A percentile compares a stretch with the other conserved stretches of the same genome.
phyloP scores from a whole-genome alignment of 1,139 yeast genomes.

The Schizosaccharomyces versatilis region DNA sequence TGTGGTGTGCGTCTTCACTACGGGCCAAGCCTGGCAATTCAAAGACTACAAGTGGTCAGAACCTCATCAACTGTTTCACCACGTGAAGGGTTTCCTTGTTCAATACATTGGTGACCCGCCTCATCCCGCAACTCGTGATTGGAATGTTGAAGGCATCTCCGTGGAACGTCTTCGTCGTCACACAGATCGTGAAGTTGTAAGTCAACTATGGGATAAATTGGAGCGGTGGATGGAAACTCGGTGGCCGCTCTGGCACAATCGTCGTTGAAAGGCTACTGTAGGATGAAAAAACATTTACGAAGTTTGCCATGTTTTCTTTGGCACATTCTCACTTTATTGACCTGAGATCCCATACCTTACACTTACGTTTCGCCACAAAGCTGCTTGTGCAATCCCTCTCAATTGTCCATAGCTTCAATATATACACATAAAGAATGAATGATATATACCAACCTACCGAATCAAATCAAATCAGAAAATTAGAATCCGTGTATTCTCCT shows the following conservation, averaged over 20 bases:
- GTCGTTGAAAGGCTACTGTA: neutral
- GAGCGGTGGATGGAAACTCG: conserved; percentile 19
- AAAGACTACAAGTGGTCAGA: conserved; percentile 62
- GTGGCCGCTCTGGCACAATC: conserved; percentile 1
- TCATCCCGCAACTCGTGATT: conserved; percentile 43
- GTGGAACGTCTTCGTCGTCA: conserved; percentile 70
- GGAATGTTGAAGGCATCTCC: conserved; percentile 67
- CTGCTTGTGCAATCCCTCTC: neutral
- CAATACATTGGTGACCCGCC: conserved; percentile 45
- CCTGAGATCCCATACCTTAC: neutral
- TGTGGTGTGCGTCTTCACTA: conserved; percentile 83
- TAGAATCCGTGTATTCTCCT: neutral
- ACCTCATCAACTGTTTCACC: conserved; percentile 62
- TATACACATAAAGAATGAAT: neutral
- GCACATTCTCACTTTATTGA: neutral
- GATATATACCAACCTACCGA: neutral
- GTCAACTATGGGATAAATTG: conserved; percentile 50
- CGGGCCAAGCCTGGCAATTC: conserved; percentile 96
- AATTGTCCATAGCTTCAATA: neutral
- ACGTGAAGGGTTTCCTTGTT: conserved; percentile 62
- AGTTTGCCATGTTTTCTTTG: too few relatives aligned
- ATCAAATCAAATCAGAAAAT: neutral
- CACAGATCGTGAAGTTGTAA: conserved; percentile 69
- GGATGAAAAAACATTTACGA: too few relatives aligned
- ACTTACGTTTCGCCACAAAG: neutral